Base-by-base conservation (phyloP, 1,284 basidiomycete genomes). In the Fomitopsis palustris region DNA sequence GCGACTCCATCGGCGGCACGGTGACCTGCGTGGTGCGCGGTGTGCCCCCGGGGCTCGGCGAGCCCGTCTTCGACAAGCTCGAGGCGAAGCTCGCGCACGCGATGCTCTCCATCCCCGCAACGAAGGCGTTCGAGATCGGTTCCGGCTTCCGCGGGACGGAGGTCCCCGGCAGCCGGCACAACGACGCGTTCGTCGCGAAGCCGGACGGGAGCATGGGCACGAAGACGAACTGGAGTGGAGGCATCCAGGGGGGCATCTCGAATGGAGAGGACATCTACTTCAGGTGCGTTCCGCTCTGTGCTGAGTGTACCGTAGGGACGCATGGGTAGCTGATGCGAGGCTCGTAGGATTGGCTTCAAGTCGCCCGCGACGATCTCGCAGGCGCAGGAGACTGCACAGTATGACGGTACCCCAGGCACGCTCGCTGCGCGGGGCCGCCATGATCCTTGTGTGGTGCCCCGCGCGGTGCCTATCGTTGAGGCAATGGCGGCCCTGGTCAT, bases 181-280 rank as follows among this genome's bases (percentile, higher is more conserved):
- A 99, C 75, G 97, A 99, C 75, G 76, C 88, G 35, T 99, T 98
- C 74, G 77, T 92, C 39, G 72, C 78, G 56, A 86, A 85, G 63
- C 74, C 78, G 5, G 83, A 92, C 67, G 92, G 92, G 10, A 78
- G 79, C 47, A 81, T 98, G 39, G 88, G 93, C 33, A 99, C 97
- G 9, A 73, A 77, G 57, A 95, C 95, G 53, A 99, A 99, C 79
- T 95, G 95, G 93, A 95, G 92, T 68, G 97, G 97, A 54, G 97
- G 97, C 58, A 85, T 99, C 58, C 97, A 99, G 78, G 97, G 97
- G 57, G 97, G 97, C 38, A 99, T 99, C 74, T 90, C 92, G 59
- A 99, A 99, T 73, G 95, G 95, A 52, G 95, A 99, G 79, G 88
- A 95, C 71, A 91, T 99, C 72, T 99, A 98, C 82, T 98, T 99